Conservation (phyloP, 331 rosid genomes). For the Arachis monticola region DNA sequence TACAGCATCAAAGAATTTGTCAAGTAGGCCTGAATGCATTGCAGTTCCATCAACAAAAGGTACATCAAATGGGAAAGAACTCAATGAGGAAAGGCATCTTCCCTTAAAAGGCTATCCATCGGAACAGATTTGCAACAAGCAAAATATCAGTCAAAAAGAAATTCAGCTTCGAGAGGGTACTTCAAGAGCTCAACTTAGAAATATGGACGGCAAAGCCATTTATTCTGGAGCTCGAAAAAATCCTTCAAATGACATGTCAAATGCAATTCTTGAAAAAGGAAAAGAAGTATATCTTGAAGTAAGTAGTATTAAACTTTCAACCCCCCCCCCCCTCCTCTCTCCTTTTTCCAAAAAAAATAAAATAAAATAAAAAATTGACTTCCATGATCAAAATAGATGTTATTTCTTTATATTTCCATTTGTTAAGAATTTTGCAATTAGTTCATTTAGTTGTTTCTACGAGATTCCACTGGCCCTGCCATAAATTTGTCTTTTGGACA, state of each 20-base stretch:
- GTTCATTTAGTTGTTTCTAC: constrained; percentile 1
- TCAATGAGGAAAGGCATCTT: constrained; percentile 50
- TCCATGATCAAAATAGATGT: constrained; percentile 54
- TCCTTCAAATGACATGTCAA: constrained; percentile 38
- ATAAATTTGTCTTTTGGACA: background rate
- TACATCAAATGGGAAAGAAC: constrained; percentile 46
- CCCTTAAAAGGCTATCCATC: constrained; percentile 51
- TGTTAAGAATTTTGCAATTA: background rate
- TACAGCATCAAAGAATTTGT: constrained; percentile 42
- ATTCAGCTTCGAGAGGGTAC: constrained; percentile 46
- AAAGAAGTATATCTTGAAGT: constrained; percentile 46
- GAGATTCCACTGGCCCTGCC: background rate
- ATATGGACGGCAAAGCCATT: constrained; percentile 45
- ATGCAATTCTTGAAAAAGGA: constrained; percentile 40
- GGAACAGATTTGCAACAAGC: constrained; percentile 39
- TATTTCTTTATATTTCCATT: background rate
- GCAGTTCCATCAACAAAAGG: constrained; percentile 41
- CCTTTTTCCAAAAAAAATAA: too few species aligned
- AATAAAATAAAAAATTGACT: constrained; percentile 35
- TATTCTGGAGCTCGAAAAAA: constrained; percentile 36
- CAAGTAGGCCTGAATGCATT: constrained; percentile 36
- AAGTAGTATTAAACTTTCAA: constrained; percentile 37
- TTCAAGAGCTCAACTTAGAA: constrained; percentile 42
- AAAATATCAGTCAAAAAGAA: constrained; percentile 40
- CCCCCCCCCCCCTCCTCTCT: too few species aligned